phyloP scores from a whole-genome alignment of 2,329 filamentous ascomycete genomes.

The Pseudocercospora musae region DNA sequence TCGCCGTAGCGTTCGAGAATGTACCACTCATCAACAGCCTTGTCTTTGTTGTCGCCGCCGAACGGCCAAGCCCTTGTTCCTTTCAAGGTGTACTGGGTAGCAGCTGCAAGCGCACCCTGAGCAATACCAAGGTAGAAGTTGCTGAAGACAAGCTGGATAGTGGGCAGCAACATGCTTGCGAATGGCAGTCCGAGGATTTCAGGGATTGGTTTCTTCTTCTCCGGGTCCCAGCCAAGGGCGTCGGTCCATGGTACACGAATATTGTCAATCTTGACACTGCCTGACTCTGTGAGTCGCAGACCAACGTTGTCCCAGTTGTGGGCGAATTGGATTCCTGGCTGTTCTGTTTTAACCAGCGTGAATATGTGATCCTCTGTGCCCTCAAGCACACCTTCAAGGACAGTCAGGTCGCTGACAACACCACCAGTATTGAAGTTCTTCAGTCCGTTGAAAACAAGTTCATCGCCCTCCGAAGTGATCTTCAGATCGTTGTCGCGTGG shows the following conservation, averaged over 20 bases:
- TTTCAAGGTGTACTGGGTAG: conserved; percentile 55
- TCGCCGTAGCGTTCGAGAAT: conserved; percentile 63
- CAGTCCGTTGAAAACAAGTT: conserved; percentile 58
- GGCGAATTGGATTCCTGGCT: conserved; percentile 56
- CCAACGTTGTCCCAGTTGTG: conserved; percentile 66
- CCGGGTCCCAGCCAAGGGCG: conserved; percentile 58
- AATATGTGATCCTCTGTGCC: conserved; percentile 61
- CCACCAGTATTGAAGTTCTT: conserved; percentile 68
- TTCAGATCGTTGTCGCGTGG: conserved; percentile 61
- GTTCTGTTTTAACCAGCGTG: conserved; percentile 56
- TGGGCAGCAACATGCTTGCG: conserved; percentile 57
- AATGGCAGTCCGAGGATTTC: conserved; percentile 54
- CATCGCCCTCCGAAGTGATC: conserved; percentile 54
- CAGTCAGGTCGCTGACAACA: conserved; percentile 63
- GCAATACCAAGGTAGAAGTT: conserved; percentile 66
- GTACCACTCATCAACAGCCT: conserved; percentile 62
- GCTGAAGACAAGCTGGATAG: conserved; percentile 63
- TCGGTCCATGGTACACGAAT: conserved; percentile 58
- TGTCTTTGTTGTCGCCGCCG: conserved; percentile 60
- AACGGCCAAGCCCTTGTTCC: conserved; percentile 62
- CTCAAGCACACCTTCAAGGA: conserved; percentile 61
- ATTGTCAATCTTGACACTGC: conserved; percentile 58
- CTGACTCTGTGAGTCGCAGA: conserved; percentile 61
- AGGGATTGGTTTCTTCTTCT: conserved; percentile 50
- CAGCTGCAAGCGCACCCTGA: conserved; percentile 55